Evolutionary conservation across 345 rosid genomes (phyloP).

Genomic region (Pelargonium nanum): DNA sequence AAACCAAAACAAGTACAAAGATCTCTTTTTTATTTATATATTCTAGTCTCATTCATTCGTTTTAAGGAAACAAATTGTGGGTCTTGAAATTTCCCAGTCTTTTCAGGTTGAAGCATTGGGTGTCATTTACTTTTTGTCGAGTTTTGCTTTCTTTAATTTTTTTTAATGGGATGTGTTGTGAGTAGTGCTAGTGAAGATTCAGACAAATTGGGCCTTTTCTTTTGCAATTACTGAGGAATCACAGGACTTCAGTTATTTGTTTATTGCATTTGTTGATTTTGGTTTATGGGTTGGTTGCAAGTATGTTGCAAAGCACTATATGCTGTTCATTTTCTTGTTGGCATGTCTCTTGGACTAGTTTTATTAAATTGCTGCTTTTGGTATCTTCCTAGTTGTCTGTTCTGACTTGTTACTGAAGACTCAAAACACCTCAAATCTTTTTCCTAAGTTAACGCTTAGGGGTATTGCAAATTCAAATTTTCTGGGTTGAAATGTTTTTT

Average conservation of each 20-base stretch:
- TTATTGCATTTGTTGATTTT: neutral
- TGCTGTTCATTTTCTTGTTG: neutral
- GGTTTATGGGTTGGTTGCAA: conserved; percentile 1
- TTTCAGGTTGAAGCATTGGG: conserved; percentile 9
- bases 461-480: neutral
- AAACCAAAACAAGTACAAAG: no score
- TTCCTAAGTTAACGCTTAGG: neutral
- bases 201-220: conserved; percentile 25
- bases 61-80: neutral
- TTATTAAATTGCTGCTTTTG: conserved; percentile 6
- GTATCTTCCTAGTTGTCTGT: conserved; percentile 5
- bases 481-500: conserved; percentile 1
- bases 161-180: neutral
- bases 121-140: conserved; percentile 1
- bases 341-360: neutral
- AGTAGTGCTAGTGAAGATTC: conserved; percentile 30
- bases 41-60: no score
- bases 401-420: conserved; percentile 11
- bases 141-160: conserved; percentile 2
- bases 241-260: neutral
- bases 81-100: neutral
- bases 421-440: neutral
- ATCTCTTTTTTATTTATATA: neutral
- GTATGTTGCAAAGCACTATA: neutral
- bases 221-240: conserved; percentile 4